Evolutionary conservation across 2,329 filamentous ascomycete genomes (phyloP), one percentile per base, ranked within the genome.

Genomic region (Didymellaceae sp.): DNA sequence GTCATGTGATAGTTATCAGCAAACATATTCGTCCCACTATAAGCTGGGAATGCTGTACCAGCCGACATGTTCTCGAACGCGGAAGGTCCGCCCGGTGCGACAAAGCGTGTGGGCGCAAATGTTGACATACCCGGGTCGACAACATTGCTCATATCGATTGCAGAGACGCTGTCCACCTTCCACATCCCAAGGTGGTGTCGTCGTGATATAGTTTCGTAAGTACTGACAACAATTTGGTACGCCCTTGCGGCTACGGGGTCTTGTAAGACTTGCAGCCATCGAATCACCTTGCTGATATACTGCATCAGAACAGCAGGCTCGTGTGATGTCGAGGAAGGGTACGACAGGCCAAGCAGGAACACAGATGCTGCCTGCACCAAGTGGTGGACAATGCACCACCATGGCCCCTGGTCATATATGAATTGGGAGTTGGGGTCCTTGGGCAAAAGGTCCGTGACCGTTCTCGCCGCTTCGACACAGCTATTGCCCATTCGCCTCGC

Each of bases 381-480:
- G 37, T 74, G 65, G 21, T 70, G 65, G n/a, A 76, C 58, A 20
- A 74, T 56, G 45, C 67, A 71, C 74, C 74, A 77, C 75, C 75
- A 77, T 3, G 75, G 75, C 1, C 67, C 67, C 17, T 66, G 59
- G 26, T 67, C 49, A 44, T 74, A 74, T 5, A 70, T 39, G 25
- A 58, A 57, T 2, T 66, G 44, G 9, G 69, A 49, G 47, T 65
- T 57, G 1, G 65, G 58, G 41, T 68, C 59, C 16, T 71, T 65
- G 2, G 73, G 74, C 4, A 77, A 57, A n/a, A 75, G 51, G 14
- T 68, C 61, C 5, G 73, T 40, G 24, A 72, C 56, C 3, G 57
- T 59, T 39, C 61, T 66, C 2, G 75, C 75, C n/a, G 74, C 67
- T 10, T 70, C 61, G 6, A 77, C 55, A 49, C 74, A 77, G 6